Evolutionary conservation across 306 rosid genomes (phyloP).

Genomic region (Argentina anserina): DNA sequence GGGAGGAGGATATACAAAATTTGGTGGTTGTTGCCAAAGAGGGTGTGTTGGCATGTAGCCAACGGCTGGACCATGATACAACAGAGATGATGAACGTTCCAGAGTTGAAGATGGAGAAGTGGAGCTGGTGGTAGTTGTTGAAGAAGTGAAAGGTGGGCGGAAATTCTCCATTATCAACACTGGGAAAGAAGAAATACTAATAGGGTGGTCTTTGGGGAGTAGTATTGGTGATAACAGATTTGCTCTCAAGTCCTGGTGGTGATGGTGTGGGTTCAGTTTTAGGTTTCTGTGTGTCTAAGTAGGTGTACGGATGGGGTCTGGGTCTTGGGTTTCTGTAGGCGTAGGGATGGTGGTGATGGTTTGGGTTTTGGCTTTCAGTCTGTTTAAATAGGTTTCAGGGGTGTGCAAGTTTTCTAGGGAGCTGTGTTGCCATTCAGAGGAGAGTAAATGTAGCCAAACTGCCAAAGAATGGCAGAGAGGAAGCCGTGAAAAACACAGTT

Average conservation of each 20-base stretch:
- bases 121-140: neutral
- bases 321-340: neutral
- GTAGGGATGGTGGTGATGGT: neutral
- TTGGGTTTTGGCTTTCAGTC: neutral
- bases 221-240: neutral
- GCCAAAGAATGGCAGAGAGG: neutral
- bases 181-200: neutral
- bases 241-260: neutral
- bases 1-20: neutral
- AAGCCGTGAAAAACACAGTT: too few relatives aligned
- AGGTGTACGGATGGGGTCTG: neutral
- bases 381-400: neutral
- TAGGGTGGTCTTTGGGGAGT: neutral
- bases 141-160: neutral
- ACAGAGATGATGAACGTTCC: neutral
- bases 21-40: neutral
- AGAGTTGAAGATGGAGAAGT: slow-evolving; percentile 3
- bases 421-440: neutral
- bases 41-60: slow-evolving; percentile 3
- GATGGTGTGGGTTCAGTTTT: neutral
- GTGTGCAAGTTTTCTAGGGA: neutral
- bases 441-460: neutral
- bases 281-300: neutral
- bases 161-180: slow-evolving; percentile 27
- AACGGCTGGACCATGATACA: neutral